Evolutionary conservation across 163 green algal genomes (phyloP).

Genomic region (Scenedesmus sp.): DNA sequence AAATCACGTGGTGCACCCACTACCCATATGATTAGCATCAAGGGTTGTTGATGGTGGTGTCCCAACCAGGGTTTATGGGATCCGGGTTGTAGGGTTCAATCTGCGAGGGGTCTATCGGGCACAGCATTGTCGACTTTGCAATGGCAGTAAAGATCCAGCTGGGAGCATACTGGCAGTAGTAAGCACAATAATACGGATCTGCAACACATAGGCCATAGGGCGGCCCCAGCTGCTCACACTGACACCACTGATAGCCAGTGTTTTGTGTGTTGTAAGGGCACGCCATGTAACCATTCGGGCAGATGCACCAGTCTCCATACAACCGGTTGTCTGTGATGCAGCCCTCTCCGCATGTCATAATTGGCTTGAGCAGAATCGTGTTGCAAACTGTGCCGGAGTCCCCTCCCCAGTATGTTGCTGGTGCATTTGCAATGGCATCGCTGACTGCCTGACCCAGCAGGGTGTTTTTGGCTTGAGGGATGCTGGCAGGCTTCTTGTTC

Average conservation of each 20-base stretch:
- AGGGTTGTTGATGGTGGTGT: background rate
- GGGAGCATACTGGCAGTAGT: slow-evolving; percentile 49
- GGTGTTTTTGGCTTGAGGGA: background rate
- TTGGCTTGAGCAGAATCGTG: slow-evolving; percentile 42
- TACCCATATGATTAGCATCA: no score
- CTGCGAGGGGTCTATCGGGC: slow-evolving; percentile 30
- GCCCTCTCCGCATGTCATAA: slow-evolving; percentile 47
- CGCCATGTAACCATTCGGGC: background rate
- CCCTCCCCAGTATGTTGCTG: slow-evolving; percentile 39
- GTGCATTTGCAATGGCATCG: background rate
- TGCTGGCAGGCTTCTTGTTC: slow-evolving; percentile 7
- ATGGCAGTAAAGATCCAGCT: slow-evolving; percentile 47
- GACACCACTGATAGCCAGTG: slow-evolving; percentile 39
- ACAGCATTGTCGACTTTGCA: slow-evolving; percentile 30
- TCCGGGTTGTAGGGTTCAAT: slow-evolving; percentile 50
- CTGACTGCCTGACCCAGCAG: background rate
- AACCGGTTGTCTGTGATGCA: slow-evolving; percentile 39
- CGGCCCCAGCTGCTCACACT: slow-evolving; percentile 30
- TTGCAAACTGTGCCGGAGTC: slow-evolving; percentile 44
- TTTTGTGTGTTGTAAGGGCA: slow-evolving; percentile 37
- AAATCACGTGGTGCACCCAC: no score
- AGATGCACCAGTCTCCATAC: background rate
- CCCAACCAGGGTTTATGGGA: slow-evolving; percentile 34
- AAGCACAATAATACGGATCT: slow-evolving; percentile 43
- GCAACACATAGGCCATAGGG: slow-evolving; percentile 37